phyloP scores from a whole-genome alignment of 148 eudicot species.

The Cornus florida region DNA sequence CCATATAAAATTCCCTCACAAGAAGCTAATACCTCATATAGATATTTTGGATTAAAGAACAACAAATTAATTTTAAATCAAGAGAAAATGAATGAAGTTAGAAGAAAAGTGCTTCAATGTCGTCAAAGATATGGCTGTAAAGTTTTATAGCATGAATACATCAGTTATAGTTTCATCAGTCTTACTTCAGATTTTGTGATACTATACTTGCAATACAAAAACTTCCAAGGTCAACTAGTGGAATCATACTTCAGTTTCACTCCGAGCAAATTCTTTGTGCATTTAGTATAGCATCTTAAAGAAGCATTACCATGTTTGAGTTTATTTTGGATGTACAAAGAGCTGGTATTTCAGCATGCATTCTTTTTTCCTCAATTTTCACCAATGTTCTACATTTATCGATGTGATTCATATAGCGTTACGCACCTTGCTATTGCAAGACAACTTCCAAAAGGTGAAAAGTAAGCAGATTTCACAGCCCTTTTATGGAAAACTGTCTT shows the following conservation, averaged over 20 bases:
- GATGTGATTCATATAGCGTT: neutral
- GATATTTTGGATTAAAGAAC: neutral
- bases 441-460: constrained; percentile 79
- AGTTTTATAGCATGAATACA: too few species aligned
- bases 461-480: constrained; percentile 83
- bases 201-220: neutral
- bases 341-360: neutral
- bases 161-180: too few species aligned
- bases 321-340: neutral
- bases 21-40: neutral
- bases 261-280: neutral
- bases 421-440: constrained; percentile 83
- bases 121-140: neutral
- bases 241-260: neutral
- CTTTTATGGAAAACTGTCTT: constrained; percentile 41
- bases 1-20: neutral
- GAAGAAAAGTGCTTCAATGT: neutral
- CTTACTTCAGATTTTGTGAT: neutral
- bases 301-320: neutral
- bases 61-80: neutral
- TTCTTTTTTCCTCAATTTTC: neutral
- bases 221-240: neutral
- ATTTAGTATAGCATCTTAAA: neutral
- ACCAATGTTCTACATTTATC: neutral
- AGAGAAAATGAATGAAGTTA: neutral